A percentile compares a stretch with the other conserved stretches of the same genome.
phyloP scores from a whole-genome alignment of 2,329 filamentous ascomycete genomes.

The Paradendryphiella salina region DNA sequence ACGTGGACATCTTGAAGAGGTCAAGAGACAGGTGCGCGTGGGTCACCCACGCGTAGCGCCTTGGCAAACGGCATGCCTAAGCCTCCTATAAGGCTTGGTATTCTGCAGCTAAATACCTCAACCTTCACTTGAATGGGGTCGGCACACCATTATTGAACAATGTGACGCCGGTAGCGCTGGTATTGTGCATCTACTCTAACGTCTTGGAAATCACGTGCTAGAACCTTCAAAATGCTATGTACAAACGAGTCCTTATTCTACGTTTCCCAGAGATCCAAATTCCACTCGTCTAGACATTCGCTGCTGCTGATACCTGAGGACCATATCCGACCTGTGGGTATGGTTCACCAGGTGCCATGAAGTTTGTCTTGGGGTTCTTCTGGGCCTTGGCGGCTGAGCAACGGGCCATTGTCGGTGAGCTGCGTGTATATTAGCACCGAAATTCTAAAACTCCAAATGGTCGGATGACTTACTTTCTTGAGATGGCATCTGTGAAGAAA shows the following conservation, averaged over 20 bases:
- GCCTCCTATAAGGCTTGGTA: constrained; percentile 5
- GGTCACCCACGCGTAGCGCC: constrained; percentile 11
- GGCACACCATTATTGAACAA: constrained; percentile 13
- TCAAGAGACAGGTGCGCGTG: constrained; percentile 5
- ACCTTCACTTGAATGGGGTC: not conserved
- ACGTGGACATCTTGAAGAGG: not conserved
- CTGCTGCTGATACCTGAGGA: constrained; percentile 31
- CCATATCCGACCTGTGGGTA: constrained; percentile 51
- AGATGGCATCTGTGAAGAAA: constrained; percentile 97
- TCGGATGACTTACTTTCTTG: constrained; percentile 72
- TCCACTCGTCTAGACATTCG: constrained; percentile 24
- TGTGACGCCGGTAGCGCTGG: constrained; percentile 18
- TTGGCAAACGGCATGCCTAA: constrained; percentile 17
- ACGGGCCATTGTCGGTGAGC: constrained; percentile 97
- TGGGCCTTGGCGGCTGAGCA: constrained; percentile 88
- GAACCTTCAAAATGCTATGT: constrained; percentile 35
- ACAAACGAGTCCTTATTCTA: constrained; percentile 29
- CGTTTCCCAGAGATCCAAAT: constrained; percentile 15
- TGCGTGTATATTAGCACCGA: constrained; percentile 46
- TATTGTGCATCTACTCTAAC: constrained; percentile 32
- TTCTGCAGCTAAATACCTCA: constrained; percentile 9
- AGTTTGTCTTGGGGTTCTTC: constrained; percentile 55
- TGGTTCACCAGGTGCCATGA: constrained; percentile 55
- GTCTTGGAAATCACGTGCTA: constrained; percentile 21
- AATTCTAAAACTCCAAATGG: not conserved